A percentile compares a stretch with the other conserved stretches of the same genome.
These are phyloP conservation scores for Microdochium paspali DNA, from an alignment of 2,329 filamentous ascomycete species.

Conservation along the genomic window DNA sequence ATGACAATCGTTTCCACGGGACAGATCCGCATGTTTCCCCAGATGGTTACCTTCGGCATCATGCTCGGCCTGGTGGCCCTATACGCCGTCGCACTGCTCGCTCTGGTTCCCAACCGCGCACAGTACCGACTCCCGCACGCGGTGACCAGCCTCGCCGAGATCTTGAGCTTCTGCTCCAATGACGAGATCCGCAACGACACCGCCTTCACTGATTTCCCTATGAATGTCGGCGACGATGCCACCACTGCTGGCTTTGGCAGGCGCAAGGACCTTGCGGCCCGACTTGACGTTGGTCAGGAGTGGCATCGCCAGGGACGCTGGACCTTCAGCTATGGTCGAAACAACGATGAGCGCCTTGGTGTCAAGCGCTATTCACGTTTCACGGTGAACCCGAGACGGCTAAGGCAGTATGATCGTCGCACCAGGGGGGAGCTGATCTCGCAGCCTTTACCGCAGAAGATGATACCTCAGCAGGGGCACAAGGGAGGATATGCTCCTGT, in stretches of 20 bases:
- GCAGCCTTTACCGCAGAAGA: constrained; percentile 10
- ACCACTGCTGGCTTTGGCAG: too few species aligned
- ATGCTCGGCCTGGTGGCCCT: constrained; percentile 64
- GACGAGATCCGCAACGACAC: constrained; percentile 63
- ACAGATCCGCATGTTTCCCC: constrained; percentile 59
- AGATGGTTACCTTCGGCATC: constrained; percentile 63
- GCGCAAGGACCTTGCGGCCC: constrained; percentile 52
- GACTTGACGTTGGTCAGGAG: constrained; percentile 48
- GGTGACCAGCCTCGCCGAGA: constrained; percentile 63
- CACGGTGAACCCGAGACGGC: constrained; percentile 12
- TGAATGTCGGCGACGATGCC: constrained; percentile 37
- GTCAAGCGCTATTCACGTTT: constrained; percentile 18
- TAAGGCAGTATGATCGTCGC: neutral
- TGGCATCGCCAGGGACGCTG: constrained; percentile 39
- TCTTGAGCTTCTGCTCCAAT: constrained; percentile 68
- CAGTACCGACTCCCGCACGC: constrained; percentile 63
- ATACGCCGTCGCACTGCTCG: constrained; percentile 54
- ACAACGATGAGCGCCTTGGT: constrained; percentile 16
- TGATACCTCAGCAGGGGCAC: neutral
- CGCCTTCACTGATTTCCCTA: constrained; percentile 55
- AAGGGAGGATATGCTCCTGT: neutral
- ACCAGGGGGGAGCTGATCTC: constrained; percentile 9
- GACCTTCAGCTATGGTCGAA: constrained; percentile 35
- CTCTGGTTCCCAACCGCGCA: constrained; percentile 51
- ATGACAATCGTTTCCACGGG: constrained; percentile 42